Conservation (phyloP, 1,139 yeast genomes). For the Candida pseudoviswanathii region DNA sequence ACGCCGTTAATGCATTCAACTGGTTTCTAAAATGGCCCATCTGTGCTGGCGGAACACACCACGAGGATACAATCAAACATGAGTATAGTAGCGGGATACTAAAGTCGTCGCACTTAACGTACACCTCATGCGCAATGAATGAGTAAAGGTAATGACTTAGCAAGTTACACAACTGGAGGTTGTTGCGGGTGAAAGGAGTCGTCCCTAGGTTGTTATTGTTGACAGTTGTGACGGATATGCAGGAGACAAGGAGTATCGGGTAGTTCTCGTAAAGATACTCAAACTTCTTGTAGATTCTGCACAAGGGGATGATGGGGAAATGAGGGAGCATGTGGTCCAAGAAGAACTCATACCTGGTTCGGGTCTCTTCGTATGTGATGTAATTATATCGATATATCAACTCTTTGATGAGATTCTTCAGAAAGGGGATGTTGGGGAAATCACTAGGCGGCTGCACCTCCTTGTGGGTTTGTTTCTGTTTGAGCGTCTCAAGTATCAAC, state of each 20-base stretch:
- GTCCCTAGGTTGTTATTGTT: conserved; percentile 36
- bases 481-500: conserved; percentile 7
- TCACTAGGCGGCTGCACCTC: neutral
- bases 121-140: conserved; percentile 45
- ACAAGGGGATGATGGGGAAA: conserved; percentile 51
- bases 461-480: neutral
- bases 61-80: conserved; percentile 47
- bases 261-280: conserved; percentile 40
- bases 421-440: conserved; percentile 41
- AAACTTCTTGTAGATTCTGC: conserved; percentile 34
- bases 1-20: conserved; percentile 47
- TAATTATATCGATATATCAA: conserved; percentile 28
- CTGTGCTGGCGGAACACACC: conserved; percentile 53
- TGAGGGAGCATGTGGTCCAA: conserved; percentile 40
- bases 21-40: conserved; percentile 56
- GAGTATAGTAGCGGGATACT: conserved; percentile 43
- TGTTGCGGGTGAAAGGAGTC: conserved; percentile 7
- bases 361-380: conserved; percentile 29
- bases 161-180: conserved; percentile 38
- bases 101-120: conserved; percentile 45
- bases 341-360: conserved; percentile 36
- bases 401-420: conserved; percentile 43
- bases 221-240: conserved; percentile 51
- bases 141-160: conserved; percentile 48
- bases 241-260: conserved; percentile 49